A percentile compares a stretch with the other conserved stretches of the same genome.
These are phyloP conservation scores for Sicyos baderoa DNA, from an alignment of 306 rosid species.

Conservation along the genomic window DNA sequence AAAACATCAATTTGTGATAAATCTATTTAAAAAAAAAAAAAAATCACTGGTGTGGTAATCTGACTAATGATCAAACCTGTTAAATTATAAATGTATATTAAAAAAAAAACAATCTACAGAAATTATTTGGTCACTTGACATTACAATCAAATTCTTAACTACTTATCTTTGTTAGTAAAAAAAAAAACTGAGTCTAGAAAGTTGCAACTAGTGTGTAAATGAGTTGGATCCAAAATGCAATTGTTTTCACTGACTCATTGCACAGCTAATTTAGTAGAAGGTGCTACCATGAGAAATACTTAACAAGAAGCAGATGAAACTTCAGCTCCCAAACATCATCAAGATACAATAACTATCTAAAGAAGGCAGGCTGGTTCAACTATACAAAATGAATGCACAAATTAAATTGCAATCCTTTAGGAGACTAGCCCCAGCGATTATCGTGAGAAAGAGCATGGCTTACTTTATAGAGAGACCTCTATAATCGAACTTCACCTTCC, in stretches of 20 bases:
- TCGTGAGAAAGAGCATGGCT: too few species aligned
- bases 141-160: too few species aligned
- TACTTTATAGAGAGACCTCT: neutral
- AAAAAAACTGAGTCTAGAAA: neutral
- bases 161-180: too few species aligned
- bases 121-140: too few species aligned
- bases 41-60: too few species aligned
- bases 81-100: too few species aligned
- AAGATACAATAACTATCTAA: neutral
- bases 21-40: neutral
- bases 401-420: neutral
- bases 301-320: neutral
- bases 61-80: too few species aligned
- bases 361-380: neutral
- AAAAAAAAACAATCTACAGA: too few species aligned
- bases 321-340: neutral
- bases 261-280: neutral
- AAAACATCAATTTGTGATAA: neutral
- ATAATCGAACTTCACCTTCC: neutral
- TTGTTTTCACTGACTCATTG: neutral
- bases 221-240: neutral
- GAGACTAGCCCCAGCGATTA: neutral
- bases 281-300: neutral
- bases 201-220: neutral
- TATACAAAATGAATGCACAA: constrained; percentile 7